phyloP scores from a whole-genome alignment of 106 monocot genomes.

The Dactylorhiza incarnata region DNA sequence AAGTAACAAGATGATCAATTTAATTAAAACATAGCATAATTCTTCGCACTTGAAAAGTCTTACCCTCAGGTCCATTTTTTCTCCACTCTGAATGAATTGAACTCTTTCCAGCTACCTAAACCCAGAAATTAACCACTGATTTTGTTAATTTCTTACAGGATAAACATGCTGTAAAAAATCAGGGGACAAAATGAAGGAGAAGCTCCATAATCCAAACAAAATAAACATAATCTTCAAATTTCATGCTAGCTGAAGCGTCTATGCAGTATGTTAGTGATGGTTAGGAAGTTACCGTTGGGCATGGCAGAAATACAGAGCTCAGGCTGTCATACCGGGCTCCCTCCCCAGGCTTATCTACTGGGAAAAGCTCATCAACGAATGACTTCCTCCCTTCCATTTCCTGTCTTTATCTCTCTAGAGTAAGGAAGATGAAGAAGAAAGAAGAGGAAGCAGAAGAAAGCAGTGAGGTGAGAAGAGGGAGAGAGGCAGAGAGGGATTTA shows the following conservation, averaged over 20 bases:
- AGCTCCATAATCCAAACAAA: not conserved
- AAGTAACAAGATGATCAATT: no score
- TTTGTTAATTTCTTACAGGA: not conserved
- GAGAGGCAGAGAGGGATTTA: not conserved
- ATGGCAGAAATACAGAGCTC: not conserved
- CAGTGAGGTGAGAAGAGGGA: not conserved
- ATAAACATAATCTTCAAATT: not conserved
- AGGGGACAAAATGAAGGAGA: not conserved
- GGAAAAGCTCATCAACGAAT: conserved; percentile 8
- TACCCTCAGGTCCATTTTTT: not conserved
- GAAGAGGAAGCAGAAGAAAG: not conserved
- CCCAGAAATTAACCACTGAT: not conserved
- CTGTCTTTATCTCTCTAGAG: not conserved
- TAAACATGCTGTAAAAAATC: not conserved
- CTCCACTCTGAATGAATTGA: not conserved
- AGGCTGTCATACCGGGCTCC: not conserved
- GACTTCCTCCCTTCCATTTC: conserved; percentile 4
- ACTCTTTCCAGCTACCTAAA: not conserved
- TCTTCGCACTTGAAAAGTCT: not conserved
- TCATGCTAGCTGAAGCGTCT: not conserved
- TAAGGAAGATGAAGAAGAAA: not conserved
- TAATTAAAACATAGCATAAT: not conserved
- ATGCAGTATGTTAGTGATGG: not conserved
- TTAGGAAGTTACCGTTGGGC: conserved; percentile 1
- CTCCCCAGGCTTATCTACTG: not conserved